These are phyloP conservation scores for Carex kokanica DNA, from an alignment of 176 grass and related monocot species.

Conservation along the genomic window DNA sequence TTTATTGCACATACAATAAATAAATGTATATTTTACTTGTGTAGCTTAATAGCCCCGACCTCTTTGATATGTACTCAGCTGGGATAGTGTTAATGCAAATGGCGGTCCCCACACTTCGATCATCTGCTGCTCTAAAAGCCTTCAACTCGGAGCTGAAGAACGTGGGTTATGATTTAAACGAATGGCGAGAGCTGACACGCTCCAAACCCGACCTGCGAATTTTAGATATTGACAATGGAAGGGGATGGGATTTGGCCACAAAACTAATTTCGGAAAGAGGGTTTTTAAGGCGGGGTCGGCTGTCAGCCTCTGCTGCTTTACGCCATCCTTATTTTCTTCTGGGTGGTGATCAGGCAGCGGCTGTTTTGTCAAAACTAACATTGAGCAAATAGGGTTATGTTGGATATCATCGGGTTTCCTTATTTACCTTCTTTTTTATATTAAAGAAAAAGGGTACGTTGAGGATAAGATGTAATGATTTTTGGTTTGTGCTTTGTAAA, in stretches of 20 bases:
- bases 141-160: conserved; percentile 86
- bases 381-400: conserved; percentile 43
- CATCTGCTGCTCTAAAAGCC: conserved; percentile 61
- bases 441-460: not conserved
- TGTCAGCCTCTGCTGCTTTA: conserved; percentile 73
- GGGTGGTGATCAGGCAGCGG: conserved; percentile 69
- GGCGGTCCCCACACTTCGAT: conserved; percentile 64
- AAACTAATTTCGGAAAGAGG: conserved; percentile 74
- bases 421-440: not conserved
- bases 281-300: conserved; percentile 46
- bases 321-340: conserved; percentile 92
- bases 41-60: conserved; percentile 87
- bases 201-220: conserved; percentile 59
- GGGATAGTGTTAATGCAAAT: conserved; percentile 97
- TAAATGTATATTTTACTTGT: not conserved
- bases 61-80: conserved; percentile 98
- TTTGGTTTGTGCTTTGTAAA: conserved; percentile 11
- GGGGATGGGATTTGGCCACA: conserved; percentile 97
- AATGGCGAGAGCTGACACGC: conserved; percentile 58
- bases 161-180: conserved; percentile 76
- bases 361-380: conserved; percentile 75
- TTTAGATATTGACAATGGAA: conserved; percentile 66
- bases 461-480: conserved; percentile 2
- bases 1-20: not conserved
- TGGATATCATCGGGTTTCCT: not conserved